Conservation (phyloP, 805 yeast species). For the Myxozyma geophila region DNA sequence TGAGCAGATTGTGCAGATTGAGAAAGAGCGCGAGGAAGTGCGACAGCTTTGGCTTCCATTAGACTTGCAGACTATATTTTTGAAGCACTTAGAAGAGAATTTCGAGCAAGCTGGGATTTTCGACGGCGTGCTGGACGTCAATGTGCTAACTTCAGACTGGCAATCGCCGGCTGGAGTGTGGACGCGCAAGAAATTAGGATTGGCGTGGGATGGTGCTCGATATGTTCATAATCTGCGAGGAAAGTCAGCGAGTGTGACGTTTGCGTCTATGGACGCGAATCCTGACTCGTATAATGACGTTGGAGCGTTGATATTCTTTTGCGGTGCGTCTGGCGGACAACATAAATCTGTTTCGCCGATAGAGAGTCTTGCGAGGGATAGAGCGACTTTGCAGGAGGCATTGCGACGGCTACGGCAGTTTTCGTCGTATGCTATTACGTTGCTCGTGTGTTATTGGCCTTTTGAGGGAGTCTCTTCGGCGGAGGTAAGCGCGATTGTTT, state of each 20-base stretch:
- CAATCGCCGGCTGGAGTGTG: conserved; percentile 52
- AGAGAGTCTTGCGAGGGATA: conserved; percentile 50
- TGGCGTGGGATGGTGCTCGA: conserved; percentile 46
- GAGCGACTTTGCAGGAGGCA: conserved; percentile 47
- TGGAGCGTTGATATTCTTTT: conserved; percentile 56
- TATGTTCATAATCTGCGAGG: conserved; percentile 44
- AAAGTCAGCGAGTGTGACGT: conserved; percentile 44
- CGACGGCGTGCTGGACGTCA: conserved; percentile 45
- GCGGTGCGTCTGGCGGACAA: conserved; percentile 50
- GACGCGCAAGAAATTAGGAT: conserved; percentile 53
- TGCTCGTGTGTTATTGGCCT: conserved; percentile 52
- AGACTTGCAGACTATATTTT: conserved; percentile 47
- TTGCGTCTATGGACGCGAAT: conserved; percentile 52
- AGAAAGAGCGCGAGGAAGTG: conserved; percentile 46
- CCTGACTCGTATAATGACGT: conserved; percentile 49
- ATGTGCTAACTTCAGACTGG: conserved; percentile 58
- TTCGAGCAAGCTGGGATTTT: conserved; percentile 41
- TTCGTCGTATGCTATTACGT: conserved; percentile 49
- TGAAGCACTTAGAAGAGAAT: conserved; percentile 41
- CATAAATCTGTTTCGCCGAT: conserved; percentile 22
- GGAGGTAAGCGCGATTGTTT: conserved; percentile 10
- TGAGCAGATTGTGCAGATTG: conserved; percentile 34
- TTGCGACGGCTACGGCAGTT: conserved; percentile 46
- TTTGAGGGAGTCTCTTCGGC: conserved; percentile 18
- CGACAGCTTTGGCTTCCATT: conserved; percentile 56